Base-by-base conservation (phyloP, 2,329 filamentous ascomycete species). In the Colletotrichum melonis region DNA sequence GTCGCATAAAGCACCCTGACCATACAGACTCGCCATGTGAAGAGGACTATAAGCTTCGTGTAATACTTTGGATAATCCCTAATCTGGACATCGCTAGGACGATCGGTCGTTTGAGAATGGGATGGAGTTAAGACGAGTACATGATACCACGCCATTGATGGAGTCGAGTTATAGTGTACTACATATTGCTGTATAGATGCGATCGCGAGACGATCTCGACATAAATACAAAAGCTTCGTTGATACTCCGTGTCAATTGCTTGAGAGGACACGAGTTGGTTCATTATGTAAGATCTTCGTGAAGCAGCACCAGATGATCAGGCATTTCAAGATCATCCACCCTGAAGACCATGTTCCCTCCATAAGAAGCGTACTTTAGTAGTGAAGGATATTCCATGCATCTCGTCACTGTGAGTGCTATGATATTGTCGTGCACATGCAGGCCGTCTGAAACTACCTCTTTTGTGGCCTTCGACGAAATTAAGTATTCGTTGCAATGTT, bases 81-180 rank as follows among this genome's bases (percentile, higher is more conserved):
- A 70, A 70, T 64, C 19, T 32, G 35, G 67, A 22, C 56, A 12
- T 62, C 35, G 49, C 26, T 5, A 7, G 56, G 35, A 35, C 56
- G 32, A 70, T 8, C 3, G 55, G 60, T 24, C n/a, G 16, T 24
- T 49, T 26, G 26, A 63, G 11, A 19, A 9, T 9, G 28, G 24
- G 60, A 30, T 54, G 26, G 7, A 30, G 38, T n/a, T 42, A 42
- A 66, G 60, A 73, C 52, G 67, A 59, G 56, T 57, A 49, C 46
- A 73, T 73, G 70, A 73, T 73, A 73, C 67, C 67, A 73, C 49
- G 60, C 46, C 55, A 32, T 56, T 35, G 60, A 32, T 58, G 69
- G 22, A 65, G 28, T 69, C 35, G 67, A 35, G 54, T 28, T 62
- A 16, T 63, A n/a, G 12, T 24, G 60, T 62, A 70, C 60, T 42